Evolutionary conservation across 1,284 basidiomycete genomes (phyloP), one percentile per base, ranked within the genome.

Genomic region (Termitomyces sp.): DNA sequence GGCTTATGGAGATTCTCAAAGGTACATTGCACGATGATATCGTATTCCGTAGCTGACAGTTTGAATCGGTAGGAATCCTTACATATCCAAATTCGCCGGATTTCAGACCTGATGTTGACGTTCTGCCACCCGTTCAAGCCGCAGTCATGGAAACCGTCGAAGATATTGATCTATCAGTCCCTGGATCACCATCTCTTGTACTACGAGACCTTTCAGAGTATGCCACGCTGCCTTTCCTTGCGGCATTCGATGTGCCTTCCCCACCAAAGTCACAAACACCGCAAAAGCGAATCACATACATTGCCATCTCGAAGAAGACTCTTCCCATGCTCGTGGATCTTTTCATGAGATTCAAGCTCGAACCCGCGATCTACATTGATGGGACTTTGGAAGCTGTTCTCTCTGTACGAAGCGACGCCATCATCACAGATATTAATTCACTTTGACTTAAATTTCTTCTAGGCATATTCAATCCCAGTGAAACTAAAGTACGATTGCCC

Each of bases 401-500:
- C n/a, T 84, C 87, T 21, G 93, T 92, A 61, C 64, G 86, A 73
- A 9, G 21, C 40, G 86, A 73, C 10, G 21, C 40, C 8, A 26
- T 19, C 36, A 31, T 10, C 21, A 38, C 8, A 9, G 17, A 21
- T 36, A 26, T 21, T 30, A 12, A 17, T 17, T 8, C 28, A 33
- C 9, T 9, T 28, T 50, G n/a, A 52, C 9, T 49, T 44, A 52
- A 30, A 36, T 47, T 30, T 15, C 57, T 40, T 58, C 45, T 52
- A 94, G 91, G 88, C 93, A 0, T 93, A 91, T 62, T 83, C 90
- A 1, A 86, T 96, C 33, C 94, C 95, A 0, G 86, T 98, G 67
- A 94, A 94, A 67, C 75, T 98, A 58, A 96, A 95, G 70, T 97
- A 98, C 63, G 92, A 94, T 44, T 97, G 95, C 67, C 94, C 95